Conservation (phyloP, 345 rosid species). For the Pistacia integerrima region DNA sequence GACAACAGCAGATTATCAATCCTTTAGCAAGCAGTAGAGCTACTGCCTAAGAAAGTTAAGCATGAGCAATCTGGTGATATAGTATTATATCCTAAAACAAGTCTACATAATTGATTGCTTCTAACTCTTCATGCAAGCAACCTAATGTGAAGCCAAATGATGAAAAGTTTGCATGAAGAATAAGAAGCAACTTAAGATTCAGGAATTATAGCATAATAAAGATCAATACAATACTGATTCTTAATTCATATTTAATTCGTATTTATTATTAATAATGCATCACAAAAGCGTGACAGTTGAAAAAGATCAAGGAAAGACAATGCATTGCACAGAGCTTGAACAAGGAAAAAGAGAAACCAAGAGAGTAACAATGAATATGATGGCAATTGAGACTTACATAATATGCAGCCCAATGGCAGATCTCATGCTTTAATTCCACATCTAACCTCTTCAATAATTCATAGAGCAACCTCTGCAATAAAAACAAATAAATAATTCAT, state of each 20-base stretch:
- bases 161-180: background rate
- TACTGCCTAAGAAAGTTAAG: background rate
- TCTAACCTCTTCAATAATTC: constrained; percentile 89
- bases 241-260: constrained; percentile 3
- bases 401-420: constrained; percentile 97
- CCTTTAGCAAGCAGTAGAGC: background rate
- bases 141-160: background rate
- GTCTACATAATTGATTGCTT: background rate
- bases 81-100: background rate
- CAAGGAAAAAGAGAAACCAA: background rate
- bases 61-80: background rate
- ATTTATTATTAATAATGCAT: background rate
- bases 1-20: background rate
- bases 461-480: constrained; percentile 66
- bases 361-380: constrained; percentile 5
- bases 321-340: constrained; percentile 3
- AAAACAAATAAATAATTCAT: constrained; percentile 2
- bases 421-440: constrained; percentile 89
- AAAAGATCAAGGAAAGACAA: background rate
- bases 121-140: background rate
- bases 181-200: background rate
- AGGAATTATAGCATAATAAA: background rate
- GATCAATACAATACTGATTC: background rate
- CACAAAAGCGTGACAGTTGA: background rate
- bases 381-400: constrained; percentile 54